Evolutionary conservation across 805 yeast species (phyloP).

Genomic region (Yamadazyma tumulicola): DNA sequence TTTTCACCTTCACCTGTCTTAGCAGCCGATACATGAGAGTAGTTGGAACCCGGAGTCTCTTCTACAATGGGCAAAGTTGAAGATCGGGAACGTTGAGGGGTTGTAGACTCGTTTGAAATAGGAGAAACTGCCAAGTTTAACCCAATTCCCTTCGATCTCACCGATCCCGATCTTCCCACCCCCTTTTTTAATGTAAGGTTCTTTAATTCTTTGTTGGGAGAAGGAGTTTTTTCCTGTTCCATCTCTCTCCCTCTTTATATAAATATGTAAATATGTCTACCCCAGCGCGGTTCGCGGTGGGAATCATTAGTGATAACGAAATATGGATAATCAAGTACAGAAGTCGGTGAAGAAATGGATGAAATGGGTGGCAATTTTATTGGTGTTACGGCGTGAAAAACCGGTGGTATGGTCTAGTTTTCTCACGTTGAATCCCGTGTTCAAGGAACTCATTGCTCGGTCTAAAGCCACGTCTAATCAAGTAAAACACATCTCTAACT

Average conservation of each 20-base stretch:
- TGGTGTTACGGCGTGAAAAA: constrained; percentile 20
- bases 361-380: constrained; percentile 25
- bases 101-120: constrained; percentile 6
- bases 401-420: constrained; percentile 29
- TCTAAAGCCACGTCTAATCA: not conserved
- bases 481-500: constrained; percentile 7
- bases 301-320: too few species aligned
- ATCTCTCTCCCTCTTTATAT: not conserved
- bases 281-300: constrained; percentile 6
- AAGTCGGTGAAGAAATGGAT: constrained; percentile 22
- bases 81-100: constrained; percentile 1
- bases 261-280: not conserved
- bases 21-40: too few species aligned
- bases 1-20: too few species aligned
- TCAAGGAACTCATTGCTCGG: constrained; percentile 13
- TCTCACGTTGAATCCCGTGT: constrained; percentile 29
- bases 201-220: constrained; percentile 8
- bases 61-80: too few species aligned
- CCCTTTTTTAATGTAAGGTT: constrained; percentile 1
- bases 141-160: constrained; percentile 29
- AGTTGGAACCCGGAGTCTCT: too few species aligned
- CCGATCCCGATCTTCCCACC: constrained; percentile 6
- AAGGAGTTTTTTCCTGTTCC: constrained; percentile 4
- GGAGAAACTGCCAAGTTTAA: constrained; percentile 32
- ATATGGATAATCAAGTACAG: too few species aligned